Conservation (phyloP, 306 rosid genomes). For the Trifolium fragiferum region DNA sequence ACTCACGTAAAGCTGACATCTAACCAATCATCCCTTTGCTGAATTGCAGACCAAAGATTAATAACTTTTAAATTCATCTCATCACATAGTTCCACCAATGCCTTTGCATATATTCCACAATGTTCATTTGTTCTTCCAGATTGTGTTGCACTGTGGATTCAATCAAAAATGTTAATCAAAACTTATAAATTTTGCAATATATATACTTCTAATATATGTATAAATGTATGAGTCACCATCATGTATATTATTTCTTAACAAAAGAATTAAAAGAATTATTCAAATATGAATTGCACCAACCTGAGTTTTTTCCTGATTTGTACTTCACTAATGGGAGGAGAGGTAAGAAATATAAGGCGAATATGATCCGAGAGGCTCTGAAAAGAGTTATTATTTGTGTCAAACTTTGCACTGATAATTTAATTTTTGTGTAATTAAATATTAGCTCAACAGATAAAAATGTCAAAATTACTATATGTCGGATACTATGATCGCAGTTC, state of each 20-base stretch:
- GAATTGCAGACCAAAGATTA: slow-evolving; percentile 70
- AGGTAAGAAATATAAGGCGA: slow-evolving; percentile 66
- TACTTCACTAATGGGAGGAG: slow-evolving; percentile 72
- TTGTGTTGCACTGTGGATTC: slow-evolving; percentile 44
- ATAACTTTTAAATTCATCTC: slow-evolving; percentile 65
- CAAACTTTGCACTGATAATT: slow-evolving; percentile 7
- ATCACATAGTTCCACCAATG: slow-evolving; percentile 64
- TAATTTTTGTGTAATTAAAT: no score
- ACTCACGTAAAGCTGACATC: slow-evolving; percentile 73
- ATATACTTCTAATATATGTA: background rate
- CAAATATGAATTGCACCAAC: slow-evolving; percentile 22
- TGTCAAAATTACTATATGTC: no score
- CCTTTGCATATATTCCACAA: slow-evolving; percentile 67
- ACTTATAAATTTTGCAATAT: slow-evolving; percentile 3
- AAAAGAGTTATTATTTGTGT: slow-evolving; percentile 22
- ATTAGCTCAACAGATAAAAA: no score
- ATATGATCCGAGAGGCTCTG: slow-evolving; percentile 69
- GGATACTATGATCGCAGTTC: no score
- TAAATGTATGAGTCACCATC: background rate
- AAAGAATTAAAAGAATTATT: background rate
- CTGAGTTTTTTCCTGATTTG: slow-evolving; percentile 51
- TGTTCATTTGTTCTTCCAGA: slow-evolving; percentile 55
- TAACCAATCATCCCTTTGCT: slow-evolving; percentile 65
- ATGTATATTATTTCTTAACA: background rate
- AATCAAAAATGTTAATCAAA: background rate